Evolutionary conservation across 139 green algal species (phyloP), one percentile per base, ranked within the genome.

Genomic region (Desmodesmus armatus): DNA sequence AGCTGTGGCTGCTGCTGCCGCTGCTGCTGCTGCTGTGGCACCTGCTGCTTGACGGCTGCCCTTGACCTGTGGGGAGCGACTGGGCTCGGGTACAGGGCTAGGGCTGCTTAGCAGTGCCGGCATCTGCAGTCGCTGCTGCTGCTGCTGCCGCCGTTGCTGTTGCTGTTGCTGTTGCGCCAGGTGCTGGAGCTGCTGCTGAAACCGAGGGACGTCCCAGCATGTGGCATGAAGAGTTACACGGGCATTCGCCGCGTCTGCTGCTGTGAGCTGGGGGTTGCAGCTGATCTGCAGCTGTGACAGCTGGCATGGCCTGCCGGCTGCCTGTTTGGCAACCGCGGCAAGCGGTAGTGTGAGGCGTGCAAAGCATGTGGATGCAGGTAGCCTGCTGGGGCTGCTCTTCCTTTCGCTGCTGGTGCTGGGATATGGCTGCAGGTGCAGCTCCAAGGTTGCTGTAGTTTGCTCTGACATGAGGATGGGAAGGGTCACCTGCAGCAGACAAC

Each of bases 251-350:
- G n/a, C n/a, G 13, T 58, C 17, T 69, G 27, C 60, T 29, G 27
- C 60, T 37, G 5, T 5, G 5, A 37, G n/a, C 60, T 69, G 60
- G 58, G 29, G 35, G 63, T 25, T 40, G 43, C 39, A 33, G 25
- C 5, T 78, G 43, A 85, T 27, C 53, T 82, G 41, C 78, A 86
- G 49, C 58, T 82, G 80, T 19, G 75, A 43, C 5, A 89, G n/a
- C 15, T 76, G 23, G 41, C 41, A 58, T 15, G 60, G 27, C 39
- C 33, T 40, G 0, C 79, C 79, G 25, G 65, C 39, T 4, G 31
- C 41, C 5, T 67, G 44, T 1, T 2, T 21, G 5, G 29, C 41
- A 3, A 85, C 27, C 25, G 25, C 9, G 5, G 35, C 25, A 17
- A 11, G 25, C 3, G 41, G 35, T 4, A 85, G 63, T 43, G 77